Evolutionary conservation across 164 flowering plant species (phyloP).

Genomic region (Malania oleifera): DNA sequence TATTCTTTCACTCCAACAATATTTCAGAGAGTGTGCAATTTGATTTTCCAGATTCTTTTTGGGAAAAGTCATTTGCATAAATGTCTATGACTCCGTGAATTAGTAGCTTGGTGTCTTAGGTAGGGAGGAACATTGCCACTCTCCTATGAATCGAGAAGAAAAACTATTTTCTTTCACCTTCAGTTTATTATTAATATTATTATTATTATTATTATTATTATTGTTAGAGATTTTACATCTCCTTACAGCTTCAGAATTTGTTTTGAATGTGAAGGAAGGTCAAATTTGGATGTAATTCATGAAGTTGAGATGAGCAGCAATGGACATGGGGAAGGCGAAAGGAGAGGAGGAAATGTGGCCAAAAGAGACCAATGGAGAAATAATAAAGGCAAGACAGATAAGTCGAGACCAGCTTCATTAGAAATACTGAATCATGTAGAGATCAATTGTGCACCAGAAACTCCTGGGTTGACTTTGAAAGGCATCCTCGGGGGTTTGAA

Average conservation of each 20-base stretch:
- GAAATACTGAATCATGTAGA: conserved; percentile 49
- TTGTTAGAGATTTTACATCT: no score
- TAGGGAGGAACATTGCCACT: not conserved
- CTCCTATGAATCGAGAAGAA: no score
- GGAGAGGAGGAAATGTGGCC: not conserved
- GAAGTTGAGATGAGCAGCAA: conserved; percentile 51
- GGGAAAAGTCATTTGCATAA: no score
- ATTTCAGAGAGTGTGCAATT: no score
- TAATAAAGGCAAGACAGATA: not conserved
- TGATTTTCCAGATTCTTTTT: no score
- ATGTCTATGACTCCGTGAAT: no score
- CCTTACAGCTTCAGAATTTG: not conserved
- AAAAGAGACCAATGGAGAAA: not conserved
- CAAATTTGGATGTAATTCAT: conserved; percentile 44
- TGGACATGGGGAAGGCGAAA: conserved; percentile 11
- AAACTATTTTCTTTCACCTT: not conserved
- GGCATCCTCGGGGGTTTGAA: conserved; percentile 30
- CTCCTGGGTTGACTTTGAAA: conserved; percentile 53
- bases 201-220: no score
- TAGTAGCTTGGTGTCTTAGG: no score
- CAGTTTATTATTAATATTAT: not conserved
- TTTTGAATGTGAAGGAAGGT: conserved; percentile 17
- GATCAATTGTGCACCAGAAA: conserved; percentile 47
- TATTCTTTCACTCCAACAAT: no score
- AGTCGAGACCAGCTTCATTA: conserved; percentile 37